Conservation (phyloP, 352 stramenopile species). For the Pythium monospermum region DNA sequence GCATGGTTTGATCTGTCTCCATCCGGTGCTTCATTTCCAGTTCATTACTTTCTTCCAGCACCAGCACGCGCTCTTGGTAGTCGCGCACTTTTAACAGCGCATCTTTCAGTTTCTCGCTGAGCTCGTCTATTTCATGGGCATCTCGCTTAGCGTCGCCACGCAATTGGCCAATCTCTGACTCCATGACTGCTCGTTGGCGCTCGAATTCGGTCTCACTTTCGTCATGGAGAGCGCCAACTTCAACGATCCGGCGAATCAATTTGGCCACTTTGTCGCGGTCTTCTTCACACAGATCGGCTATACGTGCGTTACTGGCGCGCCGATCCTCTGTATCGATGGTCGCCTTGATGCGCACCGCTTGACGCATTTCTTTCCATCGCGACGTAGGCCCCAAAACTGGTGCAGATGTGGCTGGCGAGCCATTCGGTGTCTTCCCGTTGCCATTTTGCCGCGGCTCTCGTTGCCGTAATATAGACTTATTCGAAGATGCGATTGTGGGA, state of each 20-base stretch:
- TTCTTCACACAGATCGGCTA: conserved; percentile 65
- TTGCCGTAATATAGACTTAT: conserved; percentile 8
- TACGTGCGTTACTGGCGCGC: conserved; percentile 25
- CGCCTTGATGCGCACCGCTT: conserved; percentile 53
- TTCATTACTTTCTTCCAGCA: conserved; percentile 58
- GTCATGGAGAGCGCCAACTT: conserved; percentile 59
- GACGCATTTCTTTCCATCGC: conserved; percentile 63
- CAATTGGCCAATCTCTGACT: conserved; percentile 50
- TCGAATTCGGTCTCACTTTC: conserved; percentile 47
- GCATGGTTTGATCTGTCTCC: conserved; percentile 58
- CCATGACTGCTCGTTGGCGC: conserved; percentile 29
- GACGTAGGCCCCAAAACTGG: conserved; percentile 22
- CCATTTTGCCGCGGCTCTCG: conserved; percentile 8
- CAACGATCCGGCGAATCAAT: conserved; percentile 65
- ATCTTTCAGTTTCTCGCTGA: conserved; percentile 43
- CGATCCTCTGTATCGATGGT: conserved; percentile 34
- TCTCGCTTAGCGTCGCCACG: conserved; percentile 39
- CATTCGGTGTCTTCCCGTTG: no score
- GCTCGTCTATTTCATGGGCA: conserved; percentile 38
- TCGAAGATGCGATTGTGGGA: conserved; percentile 5
- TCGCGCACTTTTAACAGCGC: conserved; percentile 36
- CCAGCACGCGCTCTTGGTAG: conserved; percentile 51
- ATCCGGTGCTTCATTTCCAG: conserved; percentile 42
- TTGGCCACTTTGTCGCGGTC: conserved; percentile 81
- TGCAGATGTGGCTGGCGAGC: background rate